These are phyloP conservation scores for Anaeramoeba flamelloides DNA, from an alignment of 78 protist genomes.

Conservation along the genomic window DNA sequence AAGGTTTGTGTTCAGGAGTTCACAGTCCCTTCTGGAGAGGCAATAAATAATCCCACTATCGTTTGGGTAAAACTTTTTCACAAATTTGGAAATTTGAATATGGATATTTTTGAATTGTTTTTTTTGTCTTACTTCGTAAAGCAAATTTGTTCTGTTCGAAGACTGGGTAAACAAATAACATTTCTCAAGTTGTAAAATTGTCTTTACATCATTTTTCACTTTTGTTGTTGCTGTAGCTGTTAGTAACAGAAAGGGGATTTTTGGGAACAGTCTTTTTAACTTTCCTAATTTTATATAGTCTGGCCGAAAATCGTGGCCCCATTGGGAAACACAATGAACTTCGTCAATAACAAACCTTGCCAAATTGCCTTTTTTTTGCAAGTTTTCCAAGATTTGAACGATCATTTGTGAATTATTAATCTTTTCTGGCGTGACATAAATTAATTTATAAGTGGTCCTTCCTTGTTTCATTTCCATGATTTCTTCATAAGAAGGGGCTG, in stretches of 20 bases:
- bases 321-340: constrained; percentile 22
- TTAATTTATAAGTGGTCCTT: too few relatives aligned
- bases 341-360: constrained; percentile 26
- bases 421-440: constrained; percentile 38
- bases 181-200: too few relatives aligned
- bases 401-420: background rate
- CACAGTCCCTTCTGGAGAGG: constrained; percentile 53
- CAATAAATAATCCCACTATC: constrained; percentile 82
- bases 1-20: constrained; percentile 32
- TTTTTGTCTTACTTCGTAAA: constrained; percentile 1
- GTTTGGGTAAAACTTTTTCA: constrained; percentile 11
- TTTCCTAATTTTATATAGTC: constrained; percentile 1
- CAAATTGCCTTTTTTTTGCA: constrained; percentile 7
- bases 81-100: background rate
- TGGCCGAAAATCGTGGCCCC: constrained; percentile 12
- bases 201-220: too few relatives aligned
- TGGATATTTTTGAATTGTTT: background rate
- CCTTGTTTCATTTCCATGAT: too few relatives aligned
- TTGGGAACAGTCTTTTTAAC: background rate
- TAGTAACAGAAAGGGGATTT: background rate
- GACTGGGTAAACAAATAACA: too few relatives aligned
- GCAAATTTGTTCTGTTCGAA: background rate
- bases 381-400: background rate
- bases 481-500: too few relatives aligned
- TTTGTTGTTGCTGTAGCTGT: constrained; percentile 1